These are phyloP conservation scores for Aulographum hederae DNA, from an alignment of 2,329 filamentous ascomycete genomes.

Conservation along the genomic window DNA sequence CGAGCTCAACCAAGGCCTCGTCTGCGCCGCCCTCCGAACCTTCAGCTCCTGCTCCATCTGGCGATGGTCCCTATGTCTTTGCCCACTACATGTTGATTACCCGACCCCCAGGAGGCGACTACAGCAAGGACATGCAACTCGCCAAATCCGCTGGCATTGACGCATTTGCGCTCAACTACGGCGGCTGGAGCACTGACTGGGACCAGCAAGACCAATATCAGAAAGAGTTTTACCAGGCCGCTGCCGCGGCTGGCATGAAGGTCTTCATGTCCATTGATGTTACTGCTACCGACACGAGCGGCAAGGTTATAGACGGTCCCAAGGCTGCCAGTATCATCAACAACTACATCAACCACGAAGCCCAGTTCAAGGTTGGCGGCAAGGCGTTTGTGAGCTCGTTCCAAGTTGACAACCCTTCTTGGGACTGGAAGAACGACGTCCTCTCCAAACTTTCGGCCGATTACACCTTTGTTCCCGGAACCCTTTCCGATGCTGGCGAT, in stretches of 20 bases:
- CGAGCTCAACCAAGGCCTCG: no score
- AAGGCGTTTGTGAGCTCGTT: conserved; percentile 37
- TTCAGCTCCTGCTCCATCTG: no score
- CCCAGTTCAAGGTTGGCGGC: conserved; percentile 30
- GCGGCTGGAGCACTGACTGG: conserved; percentile 6
- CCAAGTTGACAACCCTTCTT: neutral
- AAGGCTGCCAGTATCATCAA: conserved; percentile 6
- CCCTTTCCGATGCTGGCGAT: neutral
- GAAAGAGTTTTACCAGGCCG: conserved; percentile 11
- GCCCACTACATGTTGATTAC: neutral
- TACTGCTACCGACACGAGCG: neutral
- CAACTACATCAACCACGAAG: conserved; percentile 21
- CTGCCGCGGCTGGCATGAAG: conserved; percentile 15
- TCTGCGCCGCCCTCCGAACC: no score
- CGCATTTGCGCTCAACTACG: conserved; percentile 20
- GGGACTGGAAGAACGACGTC: neutral
- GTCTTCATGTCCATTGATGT: conserved; percentile 22
- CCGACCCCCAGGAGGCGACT: neutral
- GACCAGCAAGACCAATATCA: conserved; percentile 6
- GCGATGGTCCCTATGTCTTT: no score
- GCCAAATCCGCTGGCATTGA: conserved; percentile 21
- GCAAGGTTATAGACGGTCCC: neutral
- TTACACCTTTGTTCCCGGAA: neutral
- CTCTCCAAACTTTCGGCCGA: neutral
- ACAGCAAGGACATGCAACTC: conserved; percentile 13